These are phyloP conservation scores for Anaeramoeba ignava DNA, from an alignment of 78 protist species.

Conservation along the genomic window DNA sequence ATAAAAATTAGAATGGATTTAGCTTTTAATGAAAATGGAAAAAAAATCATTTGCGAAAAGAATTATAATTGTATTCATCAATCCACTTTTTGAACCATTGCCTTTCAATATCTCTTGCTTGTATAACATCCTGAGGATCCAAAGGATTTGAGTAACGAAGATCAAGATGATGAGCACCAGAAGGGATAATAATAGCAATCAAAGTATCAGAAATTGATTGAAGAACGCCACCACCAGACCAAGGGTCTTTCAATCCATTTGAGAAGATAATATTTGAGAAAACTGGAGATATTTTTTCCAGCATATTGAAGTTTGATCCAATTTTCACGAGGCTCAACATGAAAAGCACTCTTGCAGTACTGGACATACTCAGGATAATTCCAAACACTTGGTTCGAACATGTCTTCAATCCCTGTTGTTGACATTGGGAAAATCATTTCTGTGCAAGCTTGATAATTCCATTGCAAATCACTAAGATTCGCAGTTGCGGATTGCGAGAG, in stretches of 20 bases:
- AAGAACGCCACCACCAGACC: slow-evolving; percentile 52
- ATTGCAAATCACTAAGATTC: slow-evolving; percentile 8
- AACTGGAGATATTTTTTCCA: no score
- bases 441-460: slow-evolving; percentile 52
- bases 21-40: no score
- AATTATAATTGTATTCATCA: no score
- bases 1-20: no score
- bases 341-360: slow-evolving; percentile 20
- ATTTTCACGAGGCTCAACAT: slow-evolving; percentile 29
- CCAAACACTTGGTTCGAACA: slow-evolving; percentile 28
- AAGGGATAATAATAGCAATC: slow-evolving; percentile 14
- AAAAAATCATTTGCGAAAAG: no score
- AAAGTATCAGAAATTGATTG: neutral
- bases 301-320: no score
- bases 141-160: slow-evolving; percentile 31
- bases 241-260: slow-evolving; percentile 45
- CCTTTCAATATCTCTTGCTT: no score
- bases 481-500: neutral
- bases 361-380: neutral
- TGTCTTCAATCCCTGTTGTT: slow-evolving; percentile 28
- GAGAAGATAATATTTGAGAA: slow-evolving; percentile 44
- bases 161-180: slow-evolving; percentile 66
- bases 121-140: slow-evolving; percentile 27
- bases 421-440: slow-evolving; percentile 41
- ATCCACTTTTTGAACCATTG: no score